Base-by-base conservation (phyloP, 768 basidiomycete species). In the Coprinopsis sp. region DNA sequence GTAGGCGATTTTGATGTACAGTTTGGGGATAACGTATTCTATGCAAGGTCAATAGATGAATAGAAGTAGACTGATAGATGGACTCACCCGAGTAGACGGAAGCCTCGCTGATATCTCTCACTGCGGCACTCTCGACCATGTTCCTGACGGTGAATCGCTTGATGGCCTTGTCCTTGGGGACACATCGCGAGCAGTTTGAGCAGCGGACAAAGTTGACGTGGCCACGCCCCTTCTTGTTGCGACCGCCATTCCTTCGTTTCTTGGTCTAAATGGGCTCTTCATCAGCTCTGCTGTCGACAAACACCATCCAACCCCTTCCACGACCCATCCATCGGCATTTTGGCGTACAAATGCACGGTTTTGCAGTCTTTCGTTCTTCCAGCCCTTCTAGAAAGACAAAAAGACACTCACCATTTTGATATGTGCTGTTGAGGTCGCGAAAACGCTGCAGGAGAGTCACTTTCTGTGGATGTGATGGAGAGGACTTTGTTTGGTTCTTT, bases 121-220 rank as follows among this genome's bases (percentile, higher is more conserved):
- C 91, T 45, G 95, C 95, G 36, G 96, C 96, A 63, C 90, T 90
- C 81, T 98, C 95, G 49, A 99, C 93, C 91, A 98, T 98, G 83
- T 99, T 99, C 72, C 93, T 84, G 63, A 98, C 95, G 30, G 94
- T 96, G 82, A 95, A 95, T 43, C 96, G 81, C 77, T 96, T 96
- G 86, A 98, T 96, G 56, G 95, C 95, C 81, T 98, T 98, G 78
- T 98, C 95, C 79, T 98, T 98, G 58, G 78, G 86, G 49, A 96
- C 93, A 67, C 91, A 93, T 58, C 96, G 89, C 64, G 91, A 91
- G 82, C 96, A 99, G 84, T 99, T 99, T 57, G 93, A 94, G 81
- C 96, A 99, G 61, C 96, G 88, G 65, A 99, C 81, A 68, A 89
- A 91, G 54, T 70, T 78, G 68, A 92, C 90, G 71, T 96, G 93